Conservation (phyloP, 805 yeast genomes). For the Starmerella lactis-condensi region DNA sequence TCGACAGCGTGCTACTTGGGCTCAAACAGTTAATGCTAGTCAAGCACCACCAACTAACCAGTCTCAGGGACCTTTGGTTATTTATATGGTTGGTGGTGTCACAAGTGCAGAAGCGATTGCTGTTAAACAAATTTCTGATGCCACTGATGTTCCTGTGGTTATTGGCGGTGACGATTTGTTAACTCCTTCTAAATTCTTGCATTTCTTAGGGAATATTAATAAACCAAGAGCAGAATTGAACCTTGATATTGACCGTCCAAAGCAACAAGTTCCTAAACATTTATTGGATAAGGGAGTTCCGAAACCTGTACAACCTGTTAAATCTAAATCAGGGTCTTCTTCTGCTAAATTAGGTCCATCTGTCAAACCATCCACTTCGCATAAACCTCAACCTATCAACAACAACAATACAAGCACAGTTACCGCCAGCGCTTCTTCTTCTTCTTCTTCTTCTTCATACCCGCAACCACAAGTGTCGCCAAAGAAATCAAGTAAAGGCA, state of each 20-base stretch:
- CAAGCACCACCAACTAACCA: slow-evolving; percentile 7
- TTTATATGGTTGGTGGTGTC: slow-evolving; percentile 77
- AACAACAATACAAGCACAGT: too few species aligned
- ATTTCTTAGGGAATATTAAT: slow-evolving; percentile 18
- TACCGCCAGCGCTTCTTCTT: too few species aligned
- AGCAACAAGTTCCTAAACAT: slow-evolving; percentile 19
- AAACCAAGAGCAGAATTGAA: slow-evolving; percentile 19
- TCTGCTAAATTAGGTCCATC: too few species aligned
- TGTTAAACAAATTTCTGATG: slow-evolving; percentile 46
- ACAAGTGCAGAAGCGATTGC: slow-evolving; percentile 68
- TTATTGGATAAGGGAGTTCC: slow-evolving; percentile 11
- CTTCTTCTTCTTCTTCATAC: too few species aligned
- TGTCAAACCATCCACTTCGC: too few species aligned
- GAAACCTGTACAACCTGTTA: neutral
- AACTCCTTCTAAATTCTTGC: slow-evolving; percentile 24
- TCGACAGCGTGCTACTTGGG: slow-evolving; percentile 63
- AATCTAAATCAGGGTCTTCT: neutral
- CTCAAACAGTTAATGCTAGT: slow-evolving; percentile 25
- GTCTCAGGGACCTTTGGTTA: slow-evolving; percentile 47
- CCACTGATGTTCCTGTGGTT: slow-evolving; percentile 45
- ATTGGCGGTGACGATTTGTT: slow-evolving; percentile 65
- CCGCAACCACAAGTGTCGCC: too few species aligned
- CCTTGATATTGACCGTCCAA: slow-evolving; percentile 20
- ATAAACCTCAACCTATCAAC: too few species aligned
- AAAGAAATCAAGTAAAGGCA: too few species aligned